Evolutionary conservation across 2,329 filamentous ascomycete genomes (phyloP), one percentile per base, ranked within the genome.

Genomic region (Teratosphaeria nubilosa): DNA sequence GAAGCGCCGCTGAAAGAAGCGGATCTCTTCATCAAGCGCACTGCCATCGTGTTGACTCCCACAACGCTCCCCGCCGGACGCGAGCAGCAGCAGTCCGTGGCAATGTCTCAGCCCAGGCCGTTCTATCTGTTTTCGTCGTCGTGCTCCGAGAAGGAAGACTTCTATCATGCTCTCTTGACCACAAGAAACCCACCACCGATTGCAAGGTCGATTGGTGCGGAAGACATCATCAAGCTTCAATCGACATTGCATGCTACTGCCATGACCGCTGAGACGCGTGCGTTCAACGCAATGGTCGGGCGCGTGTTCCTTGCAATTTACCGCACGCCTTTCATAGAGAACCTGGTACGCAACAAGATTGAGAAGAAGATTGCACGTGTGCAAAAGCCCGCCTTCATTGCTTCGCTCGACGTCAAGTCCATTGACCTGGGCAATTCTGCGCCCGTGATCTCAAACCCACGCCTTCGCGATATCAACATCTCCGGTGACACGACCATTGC

Each of bases 81-180:
- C 16, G 51, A 53, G 16, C 51, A 53, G 31, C 25, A 30, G 51
- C 62, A 64, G 2, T 62, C 64, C 53, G 66, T 63, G 25, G 53
- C 59, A 7, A 55, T 24, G 32, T 51, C 60, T 3, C 63, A 58
- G 45, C 59, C 89, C 6, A 91, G 89, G 65, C 91, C 94, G 0
- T 97, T 96, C 75, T 97, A 86, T 69, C 78, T 99, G 4, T 99
- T 97, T 73, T 95, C 90, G 0, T 91, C 97, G 64, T 96, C 95
- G 68, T 90, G 90, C 71, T 96, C 91, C 0, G 90, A 94, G 53
- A 99, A 99, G 73, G 94, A 99, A 73, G 94, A 99, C 71, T 97
- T 99, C 74, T 99, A 99, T 72, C 92, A 96, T 73, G 88, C 92
- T 13, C 78, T 99, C 65, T 78, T 99, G 45, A 86, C 91, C 64